Evolutionary conservation across 163 green algal species (phyloP), one percentile per base, ranked within the genome.

Genomic region (Scenedesmus sp.): DNA sequence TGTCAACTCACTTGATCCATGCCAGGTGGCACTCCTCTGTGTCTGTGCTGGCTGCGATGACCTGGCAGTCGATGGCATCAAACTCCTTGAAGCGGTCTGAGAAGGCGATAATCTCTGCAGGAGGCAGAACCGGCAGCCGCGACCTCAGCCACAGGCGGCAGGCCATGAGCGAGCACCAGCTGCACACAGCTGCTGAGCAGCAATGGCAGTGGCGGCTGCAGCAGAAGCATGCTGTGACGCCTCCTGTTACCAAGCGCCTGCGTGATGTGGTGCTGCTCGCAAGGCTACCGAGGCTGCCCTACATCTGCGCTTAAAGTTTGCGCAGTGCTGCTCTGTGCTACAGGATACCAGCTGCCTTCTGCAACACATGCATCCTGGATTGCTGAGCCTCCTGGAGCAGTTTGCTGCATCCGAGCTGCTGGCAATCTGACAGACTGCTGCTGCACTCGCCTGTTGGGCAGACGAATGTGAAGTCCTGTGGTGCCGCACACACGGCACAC

Each of bases 381-480:
- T n/a, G n/a, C n/a, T n/a, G n/a, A 65, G 22, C 53, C 9, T 65
- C 15, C 24, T 4, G 9, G 9, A 26, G 10, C 53, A 4, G 15
- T 65, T 65, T 20, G 53, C 53, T 24, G 53, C 4, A 53, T 53
- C 46, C 7, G 46, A 53, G 46, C 46, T 53, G 46, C 46, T 53
- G 6, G 46, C 20, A n/a, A n/a, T n/a, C n/a, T n/a, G n/a, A n/a
- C n/a, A 4, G 22, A 70, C 16, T 70, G 56, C 56, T 70, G 56
- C 65, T 76, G 30, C 65, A 42, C 65, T 76, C 40, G 65, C 65
- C 65, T 76, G 89, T 89, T 26, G 89, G 89, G 94, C 98, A 99
- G 43, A 99, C 98, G 87, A 99, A 99, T 1, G 97, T 99, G 93
- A 98, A 99, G 93, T 99, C 97, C 89, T 98, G 81, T 87, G 59